These are phyloP conservation scores for Ophiostoma pallidulum DNA, from an alignment of 2,329 filamentous ascomycete genomes.

Conservation along the genomic window DNA sequence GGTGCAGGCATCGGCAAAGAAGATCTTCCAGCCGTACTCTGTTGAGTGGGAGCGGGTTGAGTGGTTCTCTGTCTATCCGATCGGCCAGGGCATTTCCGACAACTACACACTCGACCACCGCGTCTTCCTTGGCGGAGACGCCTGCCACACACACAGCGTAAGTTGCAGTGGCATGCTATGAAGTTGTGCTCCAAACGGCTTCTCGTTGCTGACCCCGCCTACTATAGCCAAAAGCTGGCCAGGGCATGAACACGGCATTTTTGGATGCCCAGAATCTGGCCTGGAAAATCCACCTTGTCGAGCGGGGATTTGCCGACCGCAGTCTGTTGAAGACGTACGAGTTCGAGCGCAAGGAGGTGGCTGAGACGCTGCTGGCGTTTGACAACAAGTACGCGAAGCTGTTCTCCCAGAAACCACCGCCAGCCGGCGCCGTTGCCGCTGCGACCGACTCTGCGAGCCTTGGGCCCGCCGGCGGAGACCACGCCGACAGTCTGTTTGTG, in stretches of 20 bases:
- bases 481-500: constrained; percentile 65
- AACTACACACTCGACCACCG: constrained; percentile 58
- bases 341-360: constrained; percentile 72
- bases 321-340: constrained; percentile 77
- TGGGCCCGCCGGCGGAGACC: constrained; percentile 31
- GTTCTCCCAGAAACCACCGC: constrained; percentile 71
- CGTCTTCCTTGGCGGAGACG: constrained; percentile 67
- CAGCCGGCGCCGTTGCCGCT: constrained; percentile 60
- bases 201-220: background rate
- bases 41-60: constrained; percentile 60
- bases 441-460: constrained; percentile 2
- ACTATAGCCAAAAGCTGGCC: constrained; percentile 56
- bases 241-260: constrained; percentile 75
- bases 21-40: constrained; percentile 55
- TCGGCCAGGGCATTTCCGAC: constrained; percentile 63
- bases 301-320: constrained; percentile 68
- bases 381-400: constrained; percentile 84
- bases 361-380: constrained; percentile 75
- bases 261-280: constrained; percentile 79
- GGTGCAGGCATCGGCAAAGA: constrained; percentile 56
- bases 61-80: constrained; percentile 70
- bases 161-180: constrained; percentile 29
- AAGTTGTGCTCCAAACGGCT: constrained; percentile 22
- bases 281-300: constrained; percentile 93
- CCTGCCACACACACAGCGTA: constrained; percentile 70